Conservation (phyloP, 2,329 filamentous ascomycete species). For the Curvularia lunata region DNA sequence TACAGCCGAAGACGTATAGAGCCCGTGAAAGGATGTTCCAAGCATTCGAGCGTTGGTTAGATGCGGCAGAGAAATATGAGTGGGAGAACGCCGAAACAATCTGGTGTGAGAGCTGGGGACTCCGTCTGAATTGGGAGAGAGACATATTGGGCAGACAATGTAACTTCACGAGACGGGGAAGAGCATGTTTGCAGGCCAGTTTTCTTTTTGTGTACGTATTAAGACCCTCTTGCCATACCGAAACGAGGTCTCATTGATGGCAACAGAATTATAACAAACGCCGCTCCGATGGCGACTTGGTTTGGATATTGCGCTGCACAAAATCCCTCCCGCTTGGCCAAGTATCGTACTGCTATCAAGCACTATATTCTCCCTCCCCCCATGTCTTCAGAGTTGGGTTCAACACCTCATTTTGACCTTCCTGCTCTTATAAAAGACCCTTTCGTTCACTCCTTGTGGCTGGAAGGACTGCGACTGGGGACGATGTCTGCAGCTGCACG, state of each 20-base stretch:
- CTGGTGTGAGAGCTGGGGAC: slow-evolving; percentile 3
- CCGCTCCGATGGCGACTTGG: slow-evolving; percentile 4
- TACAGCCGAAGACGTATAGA: slow-evolving; percentile 1
- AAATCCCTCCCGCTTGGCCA: not conserved
- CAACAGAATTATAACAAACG: not conserved
- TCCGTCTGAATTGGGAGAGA: slow-evolving; percentile 3
- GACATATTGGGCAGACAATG: not conserved
- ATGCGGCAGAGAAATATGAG: not conserved
- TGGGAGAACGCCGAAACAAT: not conserved
- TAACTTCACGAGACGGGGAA: slow-evolving; percentile 1
- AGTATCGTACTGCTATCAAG: not conserved
- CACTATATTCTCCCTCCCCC: not conserved
- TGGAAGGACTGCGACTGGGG: not conserved
- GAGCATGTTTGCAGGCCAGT: not conserved
- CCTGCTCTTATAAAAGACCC: not conserved
- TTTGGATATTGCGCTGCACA: slow-evolving; percentile 1
- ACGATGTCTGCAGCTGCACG: slow-evolving; percentile 3
- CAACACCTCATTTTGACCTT: not conserved
- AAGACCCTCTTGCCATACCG: not conserved
- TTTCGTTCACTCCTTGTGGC: not conserved
- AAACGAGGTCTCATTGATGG: not conserved
- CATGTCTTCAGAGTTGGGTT: not conserved
- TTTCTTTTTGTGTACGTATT: slow-evolving; percentile 5
- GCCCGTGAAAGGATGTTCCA: slow-evolving; percentile 3
- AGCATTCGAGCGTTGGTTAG: slow-evolving; percentile 1